Evolutionary conservation across 352 stramenopile species (phyloP).

Genomic region (Globisporangium spinosum): DNA sequence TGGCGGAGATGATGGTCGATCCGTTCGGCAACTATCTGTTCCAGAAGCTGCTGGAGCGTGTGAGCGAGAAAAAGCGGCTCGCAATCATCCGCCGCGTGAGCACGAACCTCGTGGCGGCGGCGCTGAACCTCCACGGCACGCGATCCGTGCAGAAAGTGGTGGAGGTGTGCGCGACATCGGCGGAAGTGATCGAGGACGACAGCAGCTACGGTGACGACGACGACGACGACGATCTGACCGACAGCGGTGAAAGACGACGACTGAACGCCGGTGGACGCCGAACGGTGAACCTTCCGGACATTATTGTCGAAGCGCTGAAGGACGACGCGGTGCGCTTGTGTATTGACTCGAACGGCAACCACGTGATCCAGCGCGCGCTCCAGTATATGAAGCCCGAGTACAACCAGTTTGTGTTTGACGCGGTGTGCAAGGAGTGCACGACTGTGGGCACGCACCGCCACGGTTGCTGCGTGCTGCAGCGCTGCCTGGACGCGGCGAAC

Average conservation of each 20-base stretch:
- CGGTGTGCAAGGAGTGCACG: constrained; percentile 93
- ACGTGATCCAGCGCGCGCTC: constrained; percentile 96
- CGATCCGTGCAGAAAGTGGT: constrained; percentile 98
- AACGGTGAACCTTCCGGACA: constrained; percentile 68
- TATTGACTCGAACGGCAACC: constrained; percentile 97
- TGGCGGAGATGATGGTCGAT: constrained; percentile 98
- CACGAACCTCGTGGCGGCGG: constrained; percentile 92
- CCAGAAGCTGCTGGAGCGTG: constrained; percentile 97
- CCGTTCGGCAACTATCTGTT: constrained; percentile 99
- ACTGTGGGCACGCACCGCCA: constrained; percentile 96
- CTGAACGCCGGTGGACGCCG: constrained; percentile 16
- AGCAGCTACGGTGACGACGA: constrained; percentile 33
- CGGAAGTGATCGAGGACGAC: constrained; percentile 57
- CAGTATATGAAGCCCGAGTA: constrained; percentile 93
- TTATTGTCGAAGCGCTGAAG: constrained; percentile 93
- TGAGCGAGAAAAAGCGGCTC: constrained; percentile 87
- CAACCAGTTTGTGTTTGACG: constrained; percentile 97
- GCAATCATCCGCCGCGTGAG: constrained; percentile 93
- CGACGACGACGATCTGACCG: constrained; percentile 23
- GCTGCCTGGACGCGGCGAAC: constrained; percentile 92
- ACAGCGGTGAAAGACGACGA: constrained; percentile 10
- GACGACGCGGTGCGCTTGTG: constrained; percentile 93
- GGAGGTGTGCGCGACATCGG: constrained; percentile 90
- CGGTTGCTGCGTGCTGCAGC: constrained; percentile 96
- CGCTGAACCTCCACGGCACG: constrained; percentile 97